Conservation (phyloP, 139 green algal species). For the Micractinium conductrix region DNA sequence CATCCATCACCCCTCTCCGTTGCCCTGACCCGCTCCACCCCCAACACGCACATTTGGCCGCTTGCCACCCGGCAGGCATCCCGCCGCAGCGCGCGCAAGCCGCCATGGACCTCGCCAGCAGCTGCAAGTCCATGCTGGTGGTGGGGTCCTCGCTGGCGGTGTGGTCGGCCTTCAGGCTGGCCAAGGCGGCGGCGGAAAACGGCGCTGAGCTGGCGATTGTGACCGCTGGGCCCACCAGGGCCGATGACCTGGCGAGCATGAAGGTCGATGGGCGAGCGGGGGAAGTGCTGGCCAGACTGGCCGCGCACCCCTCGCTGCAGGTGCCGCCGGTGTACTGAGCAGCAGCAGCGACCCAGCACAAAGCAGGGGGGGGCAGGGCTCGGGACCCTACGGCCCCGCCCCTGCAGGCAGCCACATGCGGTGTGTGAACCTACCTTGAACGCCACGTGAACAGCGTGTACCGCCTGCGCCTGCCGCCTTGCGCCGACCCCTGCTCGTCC, state of each 20-base stretch:
- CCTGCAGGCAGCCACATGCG: too few species aligned
- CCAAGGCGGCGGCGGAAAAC: constrained; percentile 68
- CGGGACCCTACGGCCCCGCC: too few species aligned
- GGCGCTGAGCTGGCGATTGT: constrained; percentile 69
- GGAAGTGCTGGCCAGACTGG: constrained; percentile 67
- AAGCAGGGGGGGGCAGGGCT: too few species aligned
- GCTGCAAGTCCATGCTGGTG: constrained; percentile 65
- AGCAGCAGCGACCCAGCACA: too few species aligned
- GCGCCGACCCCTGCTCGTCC: too few species aligned
- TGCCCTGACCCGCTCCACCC: neutral
- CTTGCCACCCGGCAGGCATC: constrained; percentile 37
- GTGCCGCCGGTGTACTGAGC: constrained; percentile 24
- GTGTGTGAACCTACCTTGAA: too few species aligned
- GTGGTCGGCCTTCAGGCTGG: constrained; percentile 83
- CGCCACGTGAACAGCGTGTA: too few species aligned
- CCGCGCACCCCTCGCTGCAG: constrained; percentile 21
- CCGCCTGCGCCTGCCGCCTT: too few species aligned
- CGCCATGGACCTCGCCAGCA: constrained; percentile 39
- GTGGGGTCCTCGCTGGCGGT: constrained; percentile 75
- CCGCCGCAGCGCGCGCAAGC: constrained; percentile 46
- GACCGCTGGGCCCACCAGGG: constrained; percentile 79
- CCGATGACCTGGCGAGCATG: constrained; percentile 71
- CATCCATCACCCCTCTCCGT: neutral
- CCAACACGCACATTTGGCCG: too few species aligned
- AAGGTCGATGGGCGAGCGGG: constrained; percentile 82